phyloP scores from a whole-genome alignment of 2,329 filamentous ascomycete genomes.

The Ustulina deusta region DNA sequence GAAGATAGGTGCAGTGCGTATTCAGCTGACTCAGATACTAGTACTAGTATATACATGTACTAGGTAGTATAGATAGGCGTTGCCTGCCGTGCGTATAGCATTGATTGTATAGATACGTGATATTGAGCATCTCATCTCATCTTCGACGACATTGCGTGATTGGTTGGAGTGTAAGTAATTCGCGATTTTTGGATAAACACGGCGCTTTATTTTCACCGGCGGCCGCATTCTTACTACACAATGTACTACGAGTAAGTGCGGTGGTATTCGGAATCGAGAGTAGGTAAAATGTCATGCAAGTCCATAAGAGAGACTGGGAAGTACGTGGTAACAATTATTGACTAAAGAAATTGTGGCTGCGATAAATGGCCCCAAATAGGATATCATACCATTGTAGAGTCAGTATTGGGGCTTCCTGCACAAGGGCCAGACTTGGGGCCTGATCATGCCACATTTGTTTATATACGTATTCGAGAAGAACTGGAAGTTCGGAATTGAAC shows the following conservation, averaged over 20 bases:
- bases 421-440: not conserved
- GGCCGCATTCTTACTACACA: not conserved
- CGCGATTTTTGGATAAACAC: not conserved
- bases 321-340: not conserved
- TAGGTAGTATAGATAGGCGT: not conserved
- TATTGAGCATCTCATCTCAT: slow-evolving; percentile 2
- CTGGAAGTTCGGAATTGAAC: no score
- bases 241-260: not conserved
- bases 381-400: not conserved
- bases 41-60: not conserved
- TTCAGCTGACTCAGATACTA: slow-evolving; percentile 32
- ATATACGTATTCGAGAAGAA: not conserved
- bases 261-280: slow-evolving; percentile 9
- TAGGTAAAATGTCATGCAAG: not conserved
- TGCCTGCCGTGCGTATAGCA: slow-evolving; percentile 13
- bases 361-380: not conserved
- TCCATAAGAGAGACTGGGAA: not conserved
- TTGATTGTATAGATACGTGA: slow-evolving; percentile 24
- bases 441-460: not conserved
- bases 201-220: not conserved
- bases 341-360: not conserved
- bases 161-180: not conserved
- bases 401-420: not conserved
- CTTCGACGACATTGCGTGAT: slow-evolving; percentile 1
- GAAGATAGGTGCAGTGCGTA: not conserved